Evolutionary conservation across 768 basidiomycete genomes (phyloP).

Genomic region (Suillus paluster): DNA sequence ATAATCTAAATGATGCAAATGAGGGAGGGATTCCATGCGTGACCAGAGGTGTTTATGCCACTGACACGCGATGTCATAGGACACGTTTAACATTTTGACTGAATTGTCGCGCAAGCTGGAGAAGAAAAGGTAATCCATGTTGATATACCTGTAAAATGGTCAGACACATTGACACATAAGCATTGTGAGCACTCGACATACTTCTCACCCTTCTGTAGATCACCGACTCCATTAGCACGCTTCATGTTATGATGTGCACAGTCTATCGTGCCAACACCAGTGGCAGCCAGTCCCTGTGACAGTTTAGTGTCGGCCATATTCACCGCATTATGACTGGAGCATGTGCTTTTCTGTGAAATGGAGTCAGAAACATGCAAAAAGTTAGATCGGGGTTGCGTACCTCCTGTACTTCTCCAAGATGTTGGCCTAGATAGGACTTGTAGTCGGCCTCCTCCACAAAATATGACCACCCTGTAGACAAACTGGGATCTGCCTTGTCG

Average conservation of each 20-base stretch:
- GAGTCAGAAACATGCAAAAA: background rate
- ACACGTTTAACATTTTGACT: conserved; percentile 5
- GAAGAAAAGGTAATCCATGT: background rate
- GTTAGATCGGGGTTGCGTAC: background rate
- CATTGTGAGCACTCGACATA: background rate
- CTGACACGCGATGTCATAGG: conserved; percentile 30
- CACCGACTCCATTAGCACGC: background rate
- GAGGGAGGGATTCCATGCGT: conserved; percentile 9
- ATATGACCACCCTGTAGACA: conserved; percentile 30
- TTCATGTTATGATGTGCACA: conserved; percentile 26
- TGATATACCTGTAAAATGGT: background rate
- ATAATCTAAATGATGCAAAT: background rate
- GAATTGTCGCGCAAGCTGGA: background rate
- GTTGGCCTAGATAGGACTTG: conserved; percentile 15
- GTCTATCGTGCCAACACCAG: conserved; percentile 31
- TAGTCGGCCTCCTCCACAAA: conserved; percentile 29
- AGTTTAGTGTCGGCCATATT: conserved; percentile 7
- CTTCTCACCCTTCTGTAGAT: conserved; percentile 5
- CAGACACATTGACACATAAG: background rate
- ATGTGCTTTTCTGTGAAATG: conserved; percentile 8
- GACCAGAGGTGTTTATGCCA: conserved; percentile 17
- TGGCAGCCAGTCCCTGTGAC: conserved; percentile 20
- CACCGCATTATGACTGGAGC: background rate
- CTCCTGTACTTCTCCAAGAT: background rate
- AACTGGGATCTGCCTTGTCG: conserved; percentile 29